These are phyloP conservation scores for Kandelia obovata DNA, from an alignment of 345 rosid species.

Conservation along the genomic window DNA sequence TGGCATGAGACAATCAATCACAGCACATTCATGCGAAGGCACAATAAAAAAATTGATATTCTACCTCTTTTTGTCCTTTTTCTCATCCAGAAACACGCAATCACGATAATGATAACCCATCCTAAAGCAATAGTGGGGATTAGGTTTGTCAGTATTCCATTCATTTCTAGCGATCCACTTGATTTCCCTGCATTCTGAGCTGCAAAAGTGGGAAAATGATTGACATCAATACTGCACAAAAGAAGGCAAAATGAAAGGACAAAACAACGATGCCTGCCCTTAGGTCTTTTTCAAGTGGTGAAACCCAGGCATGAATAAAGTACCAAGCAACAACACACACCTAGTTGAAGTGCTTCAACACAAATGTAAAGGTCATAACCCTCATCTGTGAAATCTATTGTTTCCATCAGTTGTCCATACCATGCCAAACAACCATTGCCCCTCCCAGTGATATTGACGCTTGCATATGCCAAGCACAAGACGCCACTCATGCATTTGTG, in stretches of 20 bases:
- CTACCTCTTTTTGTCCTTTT: slow-evolving; percentile 43
- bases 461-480: slow-evolving; percentile 17
- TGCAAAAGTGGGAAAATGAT: not conserved
- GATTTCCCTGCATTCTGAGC: slow-evolving; percentile 30
- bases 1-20: not conserved
- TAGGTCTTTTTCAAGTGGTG: too few relatives aligned
- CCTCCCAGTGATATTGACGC: not conserved
- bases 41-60: not conserved
- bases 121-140: slow-evolving; percentile 13
- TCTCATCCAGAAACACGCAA: slow-evolving; percentile 21
- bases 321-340: not conserved
- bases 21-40: not conserved
- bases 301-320: too few relatives aligned
- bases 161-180: slow-evolving; percentile 25
- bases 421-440: slow-evolving; percentile 13
- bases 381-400: not conserved
- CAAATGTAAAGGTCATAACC: slow-evolving; percentile 12
- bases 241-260: not conserved
- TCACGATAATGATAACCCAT: slow-evolving; percentile 16
- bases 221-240: not conserved
- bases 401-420: slow-evolving; percentile 25
- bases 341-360: slow-evolving; percentile 17
- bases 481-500: slow-evolving; percentile 4
- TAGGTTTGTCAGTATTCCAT: slow-evolving; percentile 16
- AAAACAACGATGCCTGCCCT: too few relatives aligned